phyloP scores from a whole-genome alignment of 2,329 filamentous ascomycete species.

The Epichloe typhina region DNA sequence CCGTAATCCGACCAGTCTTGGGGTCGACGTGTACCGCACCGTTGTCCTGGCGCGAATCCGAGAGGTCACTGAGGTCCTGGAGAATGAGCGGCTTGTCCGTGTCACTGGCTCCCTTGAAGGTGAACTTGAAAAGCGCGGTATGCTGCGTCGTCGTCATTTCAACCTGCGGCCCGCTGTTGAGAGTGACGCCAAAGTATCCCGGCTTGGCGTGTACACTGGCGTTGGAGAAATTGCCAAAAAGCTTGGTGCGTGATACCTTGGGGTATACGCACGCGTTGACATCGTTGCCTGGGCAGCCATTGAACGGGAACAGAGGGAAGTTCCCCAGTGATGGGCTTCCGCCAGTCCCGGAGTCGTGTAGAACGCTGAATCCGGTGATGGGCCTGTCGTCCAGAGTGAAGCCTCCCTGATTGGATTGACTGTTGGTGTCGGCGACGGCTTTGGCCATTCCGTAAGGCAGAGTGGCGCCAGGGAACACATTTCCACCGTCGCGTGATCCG shows the following conservation, averaged over 20 bases:
- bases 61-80: constrained; percentile 52
- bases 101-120: constrained; percentile 33
- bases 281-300: constrained; percentile 45
- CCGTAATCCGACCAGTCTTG: constrained; percentile 46
- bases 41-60: constrained; percentile 44
- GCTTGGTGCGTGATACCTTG: constrained; percentile 25
- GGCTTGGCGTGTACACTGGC: constrained; percentile 43
- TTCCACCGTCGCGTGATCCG: constrained; percentile 19
- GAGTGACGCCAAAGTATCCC: constrained; percentile 50
- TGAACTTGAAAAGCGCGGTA: constrained; percentile 52
- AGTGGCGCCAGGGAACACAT: constrained; percentile 30
- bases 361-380: constrained; percentile 41
- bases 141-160: constrained; percentile 59
- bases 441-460: constrained; percentile 40
- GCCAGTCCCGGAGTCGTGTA: constrained; percentile 48
- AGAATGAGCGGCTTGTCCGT: constrained; percentile 43
- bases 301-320: constrained; percentile 58
- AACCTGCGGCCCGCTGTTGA: constrained; percentile 43
- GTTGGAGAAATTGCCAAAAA: constrained; percentile 32
- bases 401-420: constrained; percentile 35
- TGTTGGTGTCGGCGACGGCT: constrained; percentile 35
- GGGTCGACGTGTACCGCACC: constrained; percentile 41
- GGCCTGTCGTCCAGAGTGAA: constrained; percentile 37
- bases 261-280: constrained; percentile 49
- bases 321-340: constrained; percentile 53